Conservation (phyloP, 176 grass and related monocot genomes). For the Oryza meyeriana region DNA sequence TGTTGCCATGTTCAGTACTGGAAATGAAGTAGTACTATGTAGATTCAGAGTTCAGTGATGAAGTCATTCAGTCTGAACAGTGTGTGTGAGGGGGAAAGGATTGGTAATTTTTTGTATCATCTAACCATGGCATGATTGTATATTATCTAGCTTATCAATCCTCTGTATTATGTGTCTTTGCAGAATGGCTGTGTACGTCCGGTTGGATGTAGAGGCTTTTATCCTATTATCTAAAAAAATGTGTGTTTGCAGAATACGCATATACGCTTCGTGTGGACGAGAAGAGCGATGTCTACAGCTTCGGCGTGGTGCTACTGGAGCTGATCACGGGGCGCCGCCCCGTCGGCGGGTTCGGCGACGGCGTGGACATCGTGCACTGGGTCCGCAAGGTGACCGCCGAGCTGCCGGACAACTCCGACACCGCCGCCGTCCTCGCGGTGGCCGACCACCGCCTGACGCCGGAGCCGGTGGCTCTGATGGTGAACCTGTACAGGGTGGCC, state of each 20-base stretch:
- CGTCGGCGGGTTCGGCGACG: slow-evolving; percentile 71
- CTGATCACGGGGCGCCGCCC: slow-evolving; percentile 67
- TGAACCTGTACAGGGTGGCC: slow-evolving; percentile 72
- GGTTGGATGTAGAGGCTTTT: too few species aligned
- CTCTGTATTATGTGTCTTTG: fast-evolving
- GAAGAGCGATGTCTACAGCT: slow-evolving; percentile 77
- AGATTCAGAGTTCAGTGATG: too few species aligned
- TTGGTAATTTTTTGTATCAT: not conserved
- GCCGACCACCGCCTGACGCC: slow-evolving; percentile 52
- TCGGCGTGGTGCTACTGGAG: slow-evolving; percentile 73
- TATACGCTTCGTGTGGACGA: slow-evolving; percentile 83
- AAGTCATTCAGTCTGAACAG: not conserved
- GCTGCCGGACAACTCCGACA: slow-evolving; percentile 29
- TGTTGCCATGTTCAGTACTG: too few species aligned
- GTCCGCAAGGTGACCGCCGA: slow-evolving; percentile 65
- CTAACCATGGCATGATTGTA: not conserved
- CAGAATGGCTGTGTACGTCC: too few species aligned
- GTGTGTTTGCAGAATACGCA: slow-evolving; percentile 51
- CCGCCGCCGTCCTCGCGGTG: slow-evolving; percentile 42
- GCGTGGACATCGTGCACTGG: slow-evolving; percentile 88
- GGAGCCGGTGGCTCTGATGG: slow-evolving; percentile 38
- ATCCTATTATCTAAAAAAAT: too few species aligned
- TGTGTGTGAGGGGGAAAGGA: not conserved
- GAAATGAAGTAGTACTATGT: too few species aligned
- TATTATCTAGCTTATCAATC: not conserved